phyloP scores from a whole-genome alignment of 164 flowering plant genomes.

The Nymphaea colorata region DNA sequence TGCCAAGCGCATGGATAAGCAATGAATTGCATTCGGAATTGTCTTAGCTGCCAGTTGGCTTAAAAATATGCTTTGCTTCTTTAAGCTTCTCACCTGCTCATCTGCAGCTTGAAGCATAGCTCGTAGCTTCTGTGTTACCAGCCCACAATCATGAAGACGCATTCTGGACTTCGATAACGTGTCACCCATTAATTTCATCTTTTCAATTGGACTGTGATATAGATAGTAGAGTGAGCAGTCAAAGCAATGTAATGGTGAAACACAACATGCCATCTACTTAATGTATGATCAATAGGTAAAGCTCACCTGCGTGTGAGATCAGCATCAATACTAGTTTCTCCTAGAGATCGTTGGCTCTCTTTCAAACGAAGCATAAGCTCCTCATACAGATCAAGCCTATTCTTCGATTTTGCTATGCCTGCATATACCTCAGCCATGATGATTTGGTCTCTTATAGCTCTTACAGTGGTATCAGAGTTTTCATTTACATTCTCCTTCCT shows the following conservation, averaged over 20 bases:
- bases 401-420: constrained; percentile 73
- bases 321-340: constrained; percentile 74
- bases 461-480: constrained; percentile 80
- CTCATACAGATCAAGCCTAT: constrained; percentile 46
- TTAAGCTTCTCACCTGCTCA: constrained; percentile 88
- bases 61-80: constrained; percentile 95
- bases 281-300: neutral
- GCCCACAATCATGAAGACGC: constrained; percentile 76
- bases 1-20: constrained; percentile 88
- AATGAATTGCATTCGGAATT: constrained; percentile 94
- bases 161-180: constrained; percentile 73
- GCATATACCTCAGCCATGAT: constrained; percentile 93
- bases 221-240: too few relatives aligned
- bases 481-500: constrained; percentile 87
- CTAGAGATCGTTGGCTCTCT: constrained; percentile 82
- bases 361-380: constrained; percentile 59
- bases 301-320: constrained; percentile 68
- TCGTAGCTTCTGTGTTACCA: constrained; percentile 82
- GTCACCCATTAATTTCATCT: constrained; percentile 89
- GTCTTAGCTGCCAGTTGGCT: constrained; percentile 99
- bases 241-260: too few relatives aligned
- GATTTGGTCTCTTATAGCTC: constrained; percentile 85
- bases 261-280: neutral
- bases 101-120: constrained; percentile 98
- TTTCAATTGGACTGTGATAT: constrained; percentile 58